These are phyloP conservation scores for Cladosporium oxysporum DNA, from an alignment of 2,329 filamentous ascomycete species.

Conservation along the genomic window DNA sequence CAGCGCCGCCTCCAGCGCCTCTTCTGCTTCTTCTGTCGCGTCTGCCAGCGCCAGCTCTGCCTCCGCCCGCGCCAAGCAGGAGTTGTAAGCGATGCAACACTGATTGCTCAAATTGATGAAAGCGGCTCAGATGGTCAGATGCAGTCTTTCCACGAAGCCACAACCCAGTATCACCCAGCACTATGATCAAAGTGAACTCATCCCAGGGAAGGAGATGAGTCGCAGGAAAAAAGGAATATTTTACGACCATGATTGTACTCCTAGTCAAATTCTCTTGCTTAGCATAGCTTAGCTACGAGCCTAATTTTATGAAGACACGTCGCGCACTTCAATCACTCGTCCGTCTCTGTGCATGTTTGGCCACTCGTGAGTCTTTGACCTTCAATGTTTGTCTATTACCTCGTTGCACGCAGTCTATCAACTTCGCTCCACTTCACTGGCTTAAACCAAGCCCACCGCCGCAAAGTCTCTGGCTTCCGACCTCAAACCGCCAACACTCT, in stretches of 20 bases:
- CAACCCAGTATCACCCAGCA: neutral
- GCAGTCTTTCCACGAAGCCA: neutral
- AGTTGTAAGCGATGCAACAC: conserved; percentile 44
- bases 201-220: neutral
- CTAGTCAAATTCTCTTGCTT: conserved; percentile 8
- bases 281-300: conserved; percentile 15
- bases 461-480: conserved; percentile 4
- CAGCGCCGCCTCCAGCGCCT: conserved; percentile 36
- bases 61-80: conserved; percentile 43
- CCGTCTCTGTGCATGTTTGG: neutral
- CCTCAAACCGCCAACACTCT: neutral
- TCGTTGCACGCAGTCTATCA: neutral
- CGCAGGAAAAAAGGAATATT: neutral
- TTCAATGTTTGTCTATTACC: neutral
- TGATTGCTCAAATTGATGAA: neutral
- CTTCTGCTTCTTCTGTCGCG: conserved; percentile 33
- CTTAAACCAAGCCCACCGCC: neutral
- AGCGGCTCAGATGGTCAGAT: neutral
- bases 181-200: neutral
- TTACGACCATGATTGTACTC: conserved; percentile 16
- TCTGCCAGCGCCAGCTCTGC: conserved; percentile 36
- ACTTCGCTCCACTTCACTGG: neutral
- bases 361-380: neutral
- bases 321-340: neutral
- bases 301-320: conserved; percentile 16